Conservation (phyloP, 176 grass and related monocot species). For the Typha latifolia region DNA sequence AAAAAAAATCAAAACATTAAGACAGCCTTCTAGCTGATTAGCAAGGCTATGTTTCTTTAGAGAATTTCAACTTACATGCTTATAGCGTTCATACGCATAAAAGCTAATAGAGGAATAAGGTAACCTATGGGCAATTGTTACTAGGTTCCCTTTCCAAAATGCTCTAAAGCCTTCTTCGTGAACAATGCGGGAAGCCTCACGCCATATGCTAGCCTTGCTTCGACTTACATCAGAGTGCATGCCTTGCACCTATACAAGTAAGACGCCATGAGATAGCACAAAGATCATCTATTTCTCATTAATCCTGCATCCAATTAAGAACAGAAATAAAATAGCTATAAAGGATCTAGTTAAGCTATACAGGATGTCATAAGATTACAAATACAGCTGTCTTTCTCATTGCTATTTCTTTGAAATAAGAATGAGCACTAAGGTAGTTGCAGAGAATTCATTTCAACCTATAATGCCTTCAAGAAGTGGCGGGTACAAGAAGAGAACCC, state of each 20-base stretch:
- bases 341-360: too few relatives aligned
- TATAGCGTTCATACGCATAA: slow-evolving; percentile 81
- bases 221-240: slow-evolving; percentile 82
- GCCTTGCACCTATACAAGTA: slow-evolving; percentile 69
- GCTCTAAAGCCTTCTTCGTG: slow-evolving; percentile 80
- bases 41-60: background rate
- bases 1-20: background rate
- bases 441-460: too few relatives aligned
- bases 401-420: too few relatives aligned
- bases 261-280: background rate
- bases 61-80: slow-evolving; percentile 34
- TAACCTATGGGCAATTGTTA: slow-evolving; percentile 82
- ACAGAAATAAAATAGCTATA: too few relatives aligned
- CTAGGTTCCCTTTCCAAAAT: slow-evolving; percentile 97
- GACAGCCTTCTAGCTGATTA: background rate
- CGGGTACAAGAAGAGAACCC: too few relatives aligned
- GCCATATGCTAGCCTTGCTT: slow-evolving; percentile 58
- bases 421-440: too few relatives aligned
- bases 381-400: too few relatives aligned
- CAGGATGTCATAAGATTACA: too few relatives aligned
- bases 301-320: background rate
- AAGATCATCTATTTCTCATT: background rate
- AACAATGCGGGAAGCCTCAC: slow-evolving; percentile 66
- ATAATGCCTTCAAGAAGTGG: too few relatives aligned
- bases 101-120: slow-evolving; percentile 95